phyloP scores from a whole-genome alignment of 2,329 filamentous ascomycete genomes.

The Colletotrichum nymphaeae region DNA sequence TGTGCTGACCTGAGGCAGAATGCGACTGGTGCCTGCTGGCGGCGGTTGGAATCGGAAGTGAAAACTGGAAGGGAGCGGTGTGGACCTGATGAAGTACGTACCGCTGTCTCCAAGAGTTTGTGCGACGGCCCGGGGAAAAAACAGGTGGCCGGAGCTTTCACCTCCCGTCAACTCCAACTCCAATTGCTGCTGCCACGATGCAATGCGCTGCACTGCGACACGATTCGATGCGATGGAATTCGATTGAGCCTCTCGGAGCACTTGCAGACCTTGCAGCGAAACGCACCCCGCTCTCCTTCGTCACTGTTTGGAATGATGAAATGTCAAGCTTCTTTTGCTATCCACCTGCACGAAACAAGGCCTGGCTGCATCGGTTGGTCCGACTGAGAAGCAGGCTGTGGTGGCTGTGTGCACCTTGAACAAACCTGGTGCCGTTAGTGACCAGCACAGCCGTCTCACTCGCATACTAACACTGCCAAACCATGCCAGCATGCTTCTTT shows the following conservation, averaged over 20 bases:
- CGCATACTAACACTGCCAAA: slow-evolving; percentile 8
- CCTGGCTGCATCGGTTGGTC: slow-evolving; percentile 21
- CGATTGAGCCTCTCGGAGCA: background rate
- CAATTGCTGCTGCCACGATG: background rate
- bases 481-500: background rate
- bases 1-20: background rate
- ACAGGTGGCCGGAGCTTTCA: too few species aligned
- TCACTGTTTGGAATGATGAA: slow-evolving; percentile 9
- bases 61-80: background rate
- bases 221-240: background rate
- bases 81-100: background rate
- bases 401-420: slow-evolving; percentile 20
- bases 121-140: background rate
- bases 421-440: background rate
- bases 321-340: slow-evolving; percentile 13
- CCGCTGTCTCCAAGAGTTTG: background rate
- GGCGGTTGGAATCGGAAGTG: background rate
- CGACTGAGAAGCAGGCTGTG: slow-evolving; percentile 19
- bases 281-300: slow-evolving; percentile 22
- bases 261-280: background rate
- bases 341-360: slow-evolving; percentile 21
- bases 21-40: slow-evolving; percentile 15
- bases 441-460: slow-evolving; percentile 20
- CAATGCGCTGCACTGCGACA: background rate
- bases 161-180: background rate